Evolutionary conservation across 208 protist species (phyloP), one percentile per base, ranked within the genome.

Genomic region (Borovskyia barvae): DNA sequence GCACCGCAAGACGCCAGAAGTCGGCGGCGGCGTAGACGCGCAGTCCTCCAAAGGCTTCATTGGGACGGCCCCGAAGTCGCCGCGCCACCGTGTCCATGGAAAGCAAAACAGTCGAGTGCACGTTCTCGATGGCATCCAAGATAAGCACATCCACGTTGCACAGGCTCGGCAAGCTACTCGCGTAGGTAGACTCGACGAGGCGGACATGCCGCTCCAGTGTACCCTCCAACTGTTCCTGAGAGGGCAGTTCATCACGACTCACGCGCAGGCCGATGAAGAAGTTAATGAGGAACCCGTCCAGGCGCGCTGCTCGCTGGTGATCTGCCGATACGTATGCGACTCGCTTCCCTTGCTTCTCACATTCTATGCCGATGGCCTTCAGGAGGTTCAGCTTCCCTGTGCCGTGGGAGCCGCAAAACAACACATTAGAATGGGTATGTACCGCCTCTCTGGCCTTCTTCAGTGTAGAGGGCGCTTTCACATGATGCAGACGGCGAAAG

Each of bases 341-440:
- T 1, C 67, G 67, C 24, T 51, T 48, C 22, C 64, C 64, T 28
- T 71, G 36, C 46, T 68, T 48, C 41, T 88, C 81, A 51, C 63
- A 87, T 15, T 72, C 63, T 59, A 87, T 64, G 24, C 84, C 89
- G 40, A 95, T 79, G 1, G 81, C 81, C 22, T 75, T 82, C 0
- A 95, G 80, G 47, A 90, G 55, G 12, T 84, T 93, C 33, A 93
- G 72, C 48, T 95, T 95, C 3, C 89, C 89, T 1, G 85, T 95
- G 49, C 73, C 52, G 65, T 86, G 51, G 55, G 82, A 79, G 40
- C 89, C 89, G 40, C 85, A 93, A 46, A 90, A 76, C 24, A 95
- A 71, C 2, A 82, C 63, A 60, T 95, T 95, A 36, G 69, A 28
- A 15, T 74, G 62, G 0, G 49, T 39, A 8, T 53, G 47, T 11